Evolutionary conservation across 108 stramenopile species (phyloP).

Genomic region (Chaetoceros tenuissimus): DNA sequence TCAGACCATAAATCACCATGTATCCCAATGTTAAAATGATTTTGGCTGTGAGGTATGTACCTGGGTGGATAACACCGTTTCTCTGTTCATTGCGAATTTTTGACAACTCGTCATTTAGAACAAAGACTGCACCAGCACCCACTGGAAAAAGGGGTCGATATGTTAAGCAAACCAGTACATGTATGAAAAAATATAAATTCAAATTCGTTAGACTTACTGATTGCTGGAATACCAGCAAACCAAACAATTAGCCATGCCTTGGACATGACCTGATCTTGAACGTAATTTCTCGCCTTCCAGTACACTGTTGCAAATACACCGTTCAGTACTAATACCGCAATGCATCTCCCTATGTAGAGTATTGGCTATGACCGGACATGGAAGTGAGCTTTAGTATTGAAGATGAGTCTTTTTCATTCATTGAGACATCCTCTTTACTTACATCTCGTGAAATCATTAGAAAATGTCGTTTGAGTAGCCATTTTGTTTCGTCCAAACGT

Average conservation of each 20-base stretch:
- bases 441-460: too few species aligned
- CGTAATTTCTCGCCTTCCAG: slow-evolving; percentile 9
- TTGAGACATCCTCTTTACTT: too few species aligned
- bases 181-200: too few species aligned
- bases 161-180: too few species aligned
- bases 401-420: too few species aligned
- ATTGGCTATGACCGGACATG: too few species aligned
- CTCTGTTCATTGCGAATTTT: slow-evolving; percentile 16
- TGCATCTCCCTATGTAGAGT: slow-evolving; percentile 18
- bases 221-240: slow-evolving; percentile 5
- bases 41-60: slow-evolving; percentile 20
- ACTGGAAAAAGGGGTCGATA: too few species aligned
- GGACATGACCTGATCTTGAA: slow-evolving; percentile 14
- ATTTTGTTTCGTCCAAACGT: too few species aligned
- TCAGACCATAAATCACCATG: slow-evolving; percentile 18
- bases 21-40: slow-evolving; percentile 18
- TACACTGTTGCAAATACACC: slow-evolving; percentile 22
- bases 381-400: too few species aligned
- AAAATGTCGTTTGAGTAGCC: too few species aligned
- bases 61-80: slow-evolving; percentile 22
- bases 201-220: too few species aligned
- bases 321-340: slow-evolving; percentile 11
- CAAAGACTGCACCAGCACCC: slow-evolving; percentile 29
- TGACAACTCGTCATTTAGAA: slow-evolving; percentile 27
- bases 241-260: slow-evolving; percentile 22